Percentiles rank a stretch among this genome's conserved stretches.
Evolutionary conservation across 345 rosid species (phyloP).

Genomic region (Brassica rapa): DNA sequence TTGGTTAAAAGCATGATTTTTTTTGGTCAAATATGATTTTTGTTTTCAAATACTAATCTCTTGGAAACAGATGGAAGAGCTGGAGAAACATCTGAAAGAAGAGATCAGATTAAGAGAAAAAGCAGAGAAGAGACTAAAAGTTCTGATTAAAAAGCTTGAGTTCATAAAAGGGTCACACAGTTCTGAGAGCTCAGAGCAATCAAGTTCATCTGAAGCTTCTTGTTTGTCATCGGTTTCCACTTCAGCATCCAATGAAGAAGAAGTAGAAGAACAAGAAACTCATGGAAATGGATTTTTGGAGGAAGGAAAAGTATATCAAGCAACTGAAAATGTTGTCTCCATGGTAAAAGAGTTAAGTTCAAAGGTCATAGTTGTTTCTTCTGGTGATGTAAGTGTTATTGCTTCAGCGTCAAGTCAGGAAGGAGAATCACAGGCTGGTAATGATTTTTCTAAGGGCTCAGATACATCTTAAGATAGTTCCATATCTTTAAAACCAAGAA

Average conservation of each 20-base stretch:
- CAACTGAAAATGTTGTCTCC: constrained; percentile 17
- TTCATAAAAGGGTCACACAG: constrained; percentile 43
- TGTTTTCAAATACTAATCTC: background rate
- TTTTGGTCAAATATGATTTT: too few relatives aligned
- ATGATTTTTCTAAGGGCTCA: constrained; percentile 14
- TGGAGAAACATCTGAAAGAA: constrained; percentile 62
- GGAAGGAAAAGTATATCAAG: constrained; percentile 24
- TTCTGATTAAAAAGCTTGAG: constrained; percentile 63
- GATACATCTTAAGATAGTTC: constrained; percentile 6
- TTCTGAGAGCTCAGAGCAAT: constrained; percentile 44
- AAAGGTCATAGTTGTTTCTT: constrained; percentile 23
- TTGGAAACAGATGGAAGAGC: constrained; percentile 54
- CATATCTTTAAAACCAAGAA: too few relatives aligned
- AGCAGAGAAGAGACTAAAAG: constrained; percentile 66
- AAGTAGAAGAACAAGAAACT: constrained; percentile 19
- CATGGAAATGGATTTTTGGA: constrained; percentile 25
- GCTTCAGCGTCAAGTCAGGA: constrained; percentile 32
- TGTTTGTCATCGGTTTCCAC: constrained; percentile 46
- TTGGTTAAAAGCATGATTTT: constrained; percentile 11
- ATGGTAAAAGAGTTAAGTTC: constrained; percentile 29
- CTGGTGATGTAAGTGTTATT: constrained; percentile 18
- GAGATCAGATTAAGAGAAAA: constrained; percentile 65
- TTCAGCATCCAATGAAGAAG: constrained; percentile 39
- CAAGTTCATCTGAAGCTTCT: constrained; percentile 47
- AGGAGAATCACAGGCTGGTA: constrained; percentile 9